phyloP scores from a whole-genome alignment of 768 basidiomycete species.

The Kondoa subrosea region DNA sequence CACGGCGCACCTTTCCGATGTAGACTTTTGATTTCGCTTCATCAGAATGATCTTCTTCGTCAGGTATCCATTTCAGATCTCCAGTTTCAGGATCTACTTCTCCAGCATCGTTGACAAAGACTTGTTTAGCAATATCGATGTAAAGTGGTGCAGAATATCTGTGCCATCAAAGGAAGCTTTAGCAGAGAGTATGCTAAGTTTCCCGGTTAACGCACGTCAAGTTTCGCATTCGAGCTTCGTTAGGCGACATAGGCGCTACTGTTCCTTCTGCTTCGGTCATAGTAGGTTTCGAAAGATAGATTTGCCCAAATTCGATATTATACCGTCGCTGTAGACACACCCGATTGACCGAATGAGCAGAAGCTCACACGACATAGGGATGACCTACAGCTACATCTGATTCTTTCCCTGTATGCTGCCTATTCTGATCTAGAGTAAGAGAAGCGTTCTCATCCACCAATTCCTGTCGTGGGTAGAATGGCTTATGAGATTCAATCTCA shows the following conservation, averaged over 20 bases:
- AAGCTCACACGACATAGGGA: neutral
- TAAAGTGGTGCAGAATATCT: slow-evolving; percentile 81
- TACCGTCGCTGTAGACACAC: slow-evolving; percentile 50
- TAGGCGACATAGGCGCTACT: slow-evolving; percentile 83
- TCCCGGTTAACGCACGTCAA: slow-evolving; percentile 41
- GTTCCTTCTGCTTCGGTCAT: slow-evolving; percentile 91
- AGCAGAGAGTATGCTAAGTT: neutral
- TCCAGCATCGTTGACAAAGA: slow-evolving; percentile 53
- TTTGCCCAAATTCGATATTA: slow-evolving; percentile 93
- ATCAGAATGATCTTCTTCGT: slow-evolving; percentile 13
- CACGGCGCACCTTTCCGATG: slow-evolving; percentile 62
- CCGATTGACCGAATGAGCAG: neutral
- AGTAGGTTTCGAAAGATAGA: slow-evolving; percentile 86
- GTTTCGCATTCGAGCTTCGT: slow-evolving; percentile 86
- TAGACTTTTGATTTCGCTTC: slow-evolving; percentile 52
- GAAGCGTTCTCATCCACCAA: slow-evolving; percentile 92
- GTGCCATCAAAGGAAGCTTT: neutral
- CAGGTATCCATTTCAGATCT: slow-evolving; percentile 11
- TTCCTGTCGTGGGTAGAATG: too few species aligned
- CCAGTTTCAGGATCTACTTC: slow-evolving; percentile 28
- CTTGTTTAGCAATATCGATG: slow-evolving; percentile 82
- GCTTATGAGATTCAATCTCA: too few species aligned
- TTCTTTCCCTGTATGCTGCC: slow-evolving; percentile 82
- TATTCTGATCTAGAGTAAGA: slow-evolving; percentile 85
- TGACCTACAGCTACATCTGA: slow-evolving; percentile 32